Base-by-base conservation (phyloP, 129 eudicot genomes). In the Flaveria trinervia region DNA sequence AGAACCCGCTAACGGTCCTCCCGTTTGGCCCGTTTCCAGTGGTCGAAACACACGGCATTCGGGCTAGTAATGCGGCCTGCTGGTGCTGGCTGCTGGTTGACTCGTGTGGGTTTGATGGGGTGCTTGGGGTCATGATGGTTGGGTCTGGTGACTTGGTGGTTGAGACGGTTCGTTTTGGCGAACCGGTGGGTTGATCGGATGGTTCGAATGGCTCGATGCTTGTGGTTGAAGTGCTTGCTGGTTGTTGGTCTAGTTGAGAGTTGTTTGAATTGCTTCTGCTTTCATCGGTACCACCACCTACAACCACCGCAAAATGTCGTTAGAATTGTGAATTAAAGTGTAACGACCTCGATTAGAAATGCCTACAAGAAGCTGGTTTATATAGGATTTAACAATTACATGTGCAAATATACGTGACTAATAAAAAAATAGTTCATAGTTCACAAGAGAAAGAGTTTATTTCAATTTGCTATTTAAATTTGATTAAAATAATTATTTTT, bases 21-120 rank as follows among this genome's bases (percentile, higher is more conserved):
- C 92, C 95, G 9, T 93, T 83, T 2, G 95, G 96, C 15, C 98
- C 96, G 67, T 90, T 90, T 39, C 98, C 96, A 0, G 90, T 93
- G 68, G 92, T 77, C 3, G 92, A 86, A 55, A 93, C 98, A 14
- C 88, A 84, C 0, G 98, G 96, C 96, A 85, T 88, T 25, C 80
- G 77, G 14, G 85, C 65, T 2, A 84, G 77, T 23, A 70, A 22
- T 2, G 77, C 33, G 7, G 72, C 51, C 1, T 65, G 78, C 28
- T 17, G 30, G 33, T 49, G 79, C 5, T n/a, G 60, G 59, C 39
- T 73, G 44, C 41, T 36, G 41, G 41, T 36, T 36, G 41, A 36
- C 41, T 36, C 41, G 41, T 36, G 41, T 36, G 41, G 41, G 41
- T 36, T 36, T 0, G 41, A 36, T 36, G 6, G 41, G 39, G 39